Evolutionary conservation across 2,329 filamentous ascomycete genomes (phyloP).

Genomic region (Arthrobotrys megalospora): DNA sequence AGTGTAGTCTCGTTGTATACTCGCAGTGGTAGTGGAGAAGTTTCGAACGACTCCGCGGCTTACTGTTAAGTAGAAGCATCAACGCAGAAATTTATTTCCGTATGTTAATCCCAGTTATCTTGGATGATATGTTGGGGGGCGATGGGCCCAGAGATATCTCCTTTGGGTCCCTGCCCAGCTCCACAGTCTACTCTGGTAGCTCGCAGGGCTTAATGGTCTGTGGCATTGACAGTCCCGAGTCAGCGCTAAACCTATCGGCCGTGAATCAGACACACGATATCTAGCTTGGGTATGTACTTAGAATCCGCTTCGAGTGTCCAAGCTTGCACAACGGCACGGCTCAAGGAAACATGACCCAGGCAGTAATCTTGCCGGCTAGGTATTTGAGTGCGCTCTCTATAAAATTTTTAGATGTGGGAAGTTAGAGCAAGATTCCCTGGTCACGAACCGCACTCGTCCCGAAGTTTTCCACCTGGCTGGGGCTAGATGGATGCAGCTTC

Average conservation of each 20-base stretch:
- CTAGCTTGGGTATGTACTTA: slow-evolving; percentile 17
- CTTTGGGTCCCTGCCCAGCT: slow-evolving; percentile 33
- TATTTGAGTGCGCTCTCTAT: slow-evolving; percentile 33
- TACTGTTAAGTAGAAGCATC: slow-evolving; percentile 1
- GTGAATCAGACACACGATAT: slow-evolving; percentile 46
- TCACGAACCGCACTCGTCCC: slow-evolving; percentile 43
- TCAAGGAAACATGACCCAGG: slow-evolving; percentile 23
- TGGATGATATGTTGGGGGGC: slow-evolving; percentile 23
- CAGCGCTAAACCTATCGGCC: slow-evolving; percentile 57
- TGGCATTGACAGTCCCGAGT: slow-evolving; percentile 41
- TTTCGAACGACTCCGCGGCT: slow-evolving; percentile 8
- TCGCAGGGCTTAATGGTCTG: slow-evolving; percentile 24
- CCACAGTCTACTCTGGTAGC: slow-evolving; percentile 23
- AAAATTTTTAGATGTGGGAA: slow-evolving; percentile 22
- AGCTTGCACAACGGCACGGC: slow-evolving; percentile 46
- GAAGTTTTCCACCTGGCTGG: slow-evolving; percentile 18
- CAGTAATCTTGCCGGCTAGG: neutral
- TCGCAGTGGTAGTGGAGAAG: slow-evolving; percentile 17
- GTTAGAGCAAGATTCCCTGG: slow-evolving; percentile 21
- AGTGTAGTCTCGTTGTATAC: too few relatives aligned
- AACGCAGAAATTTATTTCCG: slow-evolving; percentile 47
- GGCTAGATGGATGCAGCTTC: slow-evolving; percentile 23
- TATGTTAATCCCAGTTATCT: slow-evolving; percentile 24
- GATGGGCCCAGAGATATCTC: slow-evolving; percentile 43
- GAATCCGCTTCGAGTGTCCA: slow-evolving; percentile 42